Evolutionary conservation across 75 land plant species (phyloP).

Genomic region (Pseudotsuga menziesii): DNA sequence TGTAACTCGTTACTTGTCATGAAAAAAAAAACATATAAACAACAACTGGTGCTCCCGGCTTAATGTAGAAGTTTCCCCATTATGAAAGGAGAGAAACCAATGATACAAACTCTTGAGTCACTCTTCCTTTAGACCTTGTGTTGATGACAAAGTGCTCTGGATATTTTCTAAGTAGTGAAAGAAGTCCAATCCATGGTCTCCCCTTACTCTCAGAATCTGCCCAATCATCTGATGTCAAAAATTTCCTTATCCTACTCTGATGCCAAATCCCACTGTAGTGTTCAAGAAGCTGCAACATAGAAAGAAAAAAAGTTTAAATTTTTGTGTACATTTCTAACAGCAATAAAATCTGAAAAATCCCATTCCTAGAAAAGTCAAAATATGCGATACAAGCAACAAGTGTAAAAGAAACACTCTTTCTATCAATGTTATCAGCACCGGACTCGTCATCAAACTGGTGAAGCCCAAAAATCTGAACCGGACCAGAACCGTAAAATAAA

Average conservation of each 20-base stretch:
- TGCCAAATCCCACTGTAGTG: conserved; percentile 64
- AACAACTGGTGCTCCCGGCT: too few relatives aligned
- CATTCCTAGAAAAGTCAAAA: neutral
- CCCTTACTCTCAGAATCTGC: conserved; percentile 46
- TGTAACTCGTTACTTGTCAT: too few relatives aligned
- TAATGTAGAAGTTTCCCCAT: neutral
- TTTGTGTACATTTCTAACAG: too few relatives aligned
- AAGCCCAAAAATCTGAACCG: too few relatives aligned
- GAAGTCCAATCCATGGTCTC: conserved; percentile 85
- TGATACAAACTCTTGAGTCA: conserved; percentile 81
- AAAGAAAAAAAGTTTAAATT: too few relatives aligned
- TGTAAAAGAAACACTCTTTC: too few relatives aligned
- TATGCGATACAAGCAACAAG: neutral
- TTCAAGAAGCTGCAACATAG: conserved; percentile 48
- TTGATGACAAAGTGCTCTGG: conserved; percentile 95
- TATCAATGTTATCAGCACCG: too few relatives aligned
- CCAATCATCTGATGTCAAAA: conserved; percentile 75
- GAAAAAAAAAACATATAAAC: too few relatives aligned
- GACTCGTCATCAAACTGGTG: too few relatives aligned
- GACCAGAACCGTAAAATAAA: too few relatives aligned
- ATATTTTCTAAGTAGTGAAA: conserved; percentile 67
- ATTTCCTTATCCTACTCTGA: conserved; percentile 70
- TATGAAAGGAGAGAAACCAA: conserved; percentile 74
- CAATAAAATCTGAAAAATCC: conserved; percentile 1
- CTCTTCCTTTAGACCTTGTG: conserved; percentile 82